phyloP scores from a whole-genome alignment of 768 basidiomycete genomes.

The Clitopilus hobsonii region DNA sequence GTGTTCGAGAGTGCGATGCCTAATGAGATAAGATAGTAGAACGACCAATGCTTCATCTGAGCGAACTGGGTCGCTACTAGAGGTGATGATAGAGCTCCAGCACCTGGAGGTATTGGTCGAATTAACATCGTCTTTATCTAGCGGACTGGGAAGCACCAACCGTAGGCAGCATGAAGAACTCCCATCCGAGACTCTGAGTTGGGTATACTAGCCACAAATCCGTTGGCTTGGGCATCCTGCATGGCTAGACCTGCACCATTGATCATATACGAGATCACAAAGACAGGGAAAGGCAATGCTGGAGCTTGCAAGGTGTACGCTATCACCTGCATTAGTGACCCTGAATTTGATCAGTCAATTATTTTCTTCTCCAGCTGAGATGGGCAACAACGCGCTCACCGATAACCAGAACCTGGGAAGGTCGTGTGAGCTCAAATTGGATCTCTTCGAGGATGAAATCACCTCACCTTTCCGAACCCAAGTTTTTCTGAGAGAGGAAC shows the following conservation, averaged over 20 bases:
- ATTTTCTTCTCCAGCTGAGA: neutral
- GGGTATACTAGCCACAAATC: conserved; percentile 52
- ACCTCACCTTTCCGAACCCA: conserved; percentile 37
- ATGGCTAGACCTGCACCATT: conserved; percentile 40
- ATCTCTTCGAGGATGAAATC: conserved; percentile 1
- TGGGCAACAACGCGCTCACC: conserved; percentile 7
- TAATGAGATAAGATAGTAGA: conserved; percentile 70
- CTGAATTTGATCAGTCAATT: conserved; percentile 19
- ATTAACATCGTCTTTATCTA: neutral
- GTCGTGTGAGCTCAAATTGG: neutral
- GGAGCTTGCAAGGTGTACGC: conserved; percentile 51
- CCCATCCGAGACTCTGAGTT: conserved; percentile 60
- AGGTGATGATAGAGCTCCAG: conserved; percentile 65
- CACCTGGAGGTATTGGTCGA: conserved; percentile 34
- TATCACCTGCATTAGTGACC: conserved; percentile 45
- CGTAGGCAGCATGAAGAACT: conserved; percentile 59
- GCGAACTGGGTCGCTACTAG: conserved; percentile 81
- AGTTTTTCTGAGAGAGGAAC: conserved; percentile 30
- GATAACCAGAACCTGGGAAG: conserved; percentile 15
- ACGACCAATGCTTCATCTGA: conserved; percentile 61
- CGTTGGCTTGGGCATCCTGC: conserved; percentile 64
- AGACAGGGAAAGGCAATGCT: conserved; percentile 61
- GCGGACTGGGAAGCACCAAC: conserved; percentile 18
- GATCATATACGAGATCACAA: conserved; percentile 42
- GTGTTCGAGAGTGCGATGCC: conserved; percentile 59